These are phyloP conservation scores for Amaranthus tricolor DNA, from an alignment of 179 eudicot species.

Conservation along the genomic window DNA sequence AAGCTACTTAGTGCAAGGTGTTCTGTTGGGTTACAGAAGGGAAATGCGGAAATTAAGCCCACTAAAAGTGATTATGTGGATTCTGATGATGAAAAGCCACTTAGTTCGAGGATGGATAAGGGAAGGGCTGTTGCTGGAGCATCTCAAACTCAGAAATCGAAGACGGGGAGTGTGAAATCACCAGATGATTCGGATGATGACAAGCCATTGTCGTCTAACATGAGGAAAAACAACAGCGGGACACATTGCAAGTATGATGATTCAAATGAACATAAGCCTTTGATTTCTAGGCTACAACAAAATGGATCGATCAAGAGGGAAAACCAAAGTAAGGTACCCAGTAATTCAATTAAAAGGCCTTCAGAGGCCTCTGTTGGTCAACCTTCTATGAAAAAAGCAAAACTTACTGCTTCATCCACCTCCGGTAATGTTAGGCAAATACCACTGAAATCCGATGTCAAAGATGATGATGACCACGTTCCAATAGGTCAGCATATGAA, in stretches of 20 bases:
- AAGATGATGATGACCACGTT: conserved; percentile 67
- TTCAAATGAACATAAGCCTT: conserved; percentile 58
- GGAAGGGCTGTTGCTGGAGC: conserved; percentile 27
- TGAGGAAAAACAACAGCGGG: conserved; percentile 37
- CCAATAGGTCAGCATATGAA: conserved; percentile 70
- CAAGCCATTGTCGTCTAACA: conserved; percentile 56
- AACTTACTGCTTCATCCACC: conserved; percentile 49
- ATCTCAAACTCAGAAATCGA: conserved; percentile 22
- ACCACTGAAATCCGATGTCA: conserved; percentile 44
- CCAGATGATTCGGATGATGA: conserved; percentile 60
- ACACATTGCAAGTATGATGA: conserved; percentile 42
- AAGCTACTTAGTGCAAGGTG: conserved; percentile 65
- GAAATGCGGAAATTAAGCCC: conserved; percentile 30
- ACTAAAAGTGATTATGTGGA: conserved; percentile 49
- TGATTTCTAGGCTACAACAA: conserved; percentile 49
- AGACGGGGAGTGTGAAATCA: conserved; percentile 19
- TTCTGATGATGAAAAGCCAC: conserved; percentile 91
- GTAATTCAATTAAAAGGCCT: conserved; percentile 62
- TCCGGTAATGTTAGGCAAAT: conserved; percentile 43
- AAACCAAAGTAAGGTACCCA: conserved; percentile 36
- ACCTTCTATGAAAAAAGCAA: conserved; percentile 57
- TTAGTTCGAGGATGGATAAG: conserved; percentile 49
- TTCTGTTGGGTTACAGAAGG: conserved; percentile 26
- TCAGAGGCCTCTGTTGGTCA: conserved; percentile 39
- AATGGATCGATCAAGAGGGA: conserved; percentile 65